Evolutionary conservation across 179 eudicot genomes (phyloP).

Genomic region (Silene vulgaris): DNA sequence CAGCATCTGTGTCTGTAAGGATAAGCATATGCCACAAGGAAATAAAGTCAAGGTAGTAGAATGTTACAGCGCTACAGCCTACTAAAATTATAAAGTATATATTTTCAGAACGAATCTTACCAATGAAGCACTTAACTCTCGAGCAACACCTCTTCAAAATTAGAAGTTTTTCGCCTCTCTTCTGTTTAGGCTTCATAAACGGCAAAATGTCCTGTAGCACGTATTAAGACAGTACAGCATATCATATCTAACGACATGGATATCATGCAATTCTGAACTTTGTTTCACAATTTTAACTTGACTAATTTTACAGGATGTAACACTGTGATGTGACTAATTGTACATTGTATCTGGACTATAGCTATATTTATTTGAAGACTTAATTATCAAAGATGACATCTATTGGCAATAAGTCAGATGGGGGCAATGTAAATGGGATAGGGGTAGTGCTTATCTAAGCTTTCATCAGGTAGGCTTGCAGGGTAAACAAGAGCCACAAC

Average conservation of each 20-base stretch:
- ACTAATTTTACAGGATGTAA: not conserved
- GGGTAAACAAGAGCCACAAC: too few species aligned
- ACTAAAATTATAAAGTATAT: not conserved
- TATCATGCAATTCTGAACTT: not conserved
- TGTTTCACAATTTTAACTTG: not conserved
- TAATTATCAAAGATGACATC: too few species aligned
- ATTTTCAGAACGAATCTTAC: slow-evolving; percentile 31
- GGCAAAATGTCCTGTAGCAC: slow-evolving; percentile 52
- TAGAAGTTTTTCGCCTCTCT: slow-evolving; percentile 43
- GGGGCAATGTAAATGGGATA: too few species aligned
- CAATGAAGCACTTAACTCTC: slow-evolving; percentile 76
- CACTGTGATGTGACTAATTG: too few species aligned
- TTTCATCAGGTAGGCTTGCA: not conserved
- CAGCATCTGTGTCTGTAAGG: slow-evolving; percentile 78
- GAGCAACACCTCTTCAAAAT: slow-evolving; percentile 44
- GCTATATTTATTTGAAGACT: too few species aligned
- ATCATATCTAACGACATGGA: not conserved
- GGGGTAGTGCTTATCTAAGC: not conserved
- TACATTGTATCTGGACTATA: too few species aligned
- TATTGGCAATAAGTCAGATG: too few species aligned
- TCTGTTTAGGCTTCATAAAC: slow-evolving; percentile 62
- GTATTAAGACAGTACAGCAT: slow-evolving; percentile 16
- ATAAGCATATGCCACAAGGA: slow-evolving; percentile 12
- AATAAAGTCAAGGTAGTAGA: not conserved
- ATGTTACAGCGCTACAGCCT: not conserved